Base-by-base conservation (phyloP, 2,329 filamentous ascomycete genomes). In the Pochonia chlamydosporia region DNA sequence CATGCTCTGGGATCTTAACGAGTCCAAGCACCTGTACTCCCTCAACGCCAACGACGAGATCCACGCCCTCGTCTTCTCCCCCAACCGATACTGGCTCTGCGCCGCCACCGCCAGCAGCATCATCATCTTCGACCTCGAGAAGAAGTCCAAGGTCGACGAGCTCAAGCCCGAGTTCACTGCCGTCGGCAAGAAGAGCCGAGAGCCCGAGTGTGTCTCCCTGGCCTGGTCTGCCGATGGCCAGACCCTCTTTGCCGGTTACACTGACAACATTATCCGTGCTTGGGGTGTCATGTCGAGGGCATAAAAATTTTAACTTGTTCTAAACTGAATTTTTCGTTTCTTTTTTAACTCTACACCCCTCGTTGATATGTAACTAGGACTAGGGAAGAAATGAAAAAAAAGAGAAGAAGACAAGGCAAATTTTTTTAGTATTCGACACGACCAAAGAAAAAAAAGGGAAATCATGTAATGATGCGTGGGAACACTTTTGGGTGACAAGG, bases 71-170 rank as follows among this genome's bases (percentile, higher is more conserved):
- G 93, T 97, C 75, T 99, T 99, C 89, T 97, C 93, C 58, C 93
- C 93, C 70, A 99, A 99, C 89, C 87, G 93, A 75, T 99, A 99
- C 89, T 99, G 93, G 93, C 86, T 99, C 63, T 99, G 93, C 84
- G 93, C 93, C 70, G 93, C 93, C 71, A 99, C 93, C 57, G 82
- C 89, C 70, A 89, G 83, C 78, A 90, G 84, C 83, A 97, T 99
- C 84, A 96, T 96, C 84, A 97, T 99, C 83, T 99, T 99, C 79
- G 93, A 99, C 70, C 85, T 99, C 63, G 93, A 99, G 89, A 99
- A 99, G 91, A 99, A 99, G 91, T 95, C 86, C 87, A 97, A 96
- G 87, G 92, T 97, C 69, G 92, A 97, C 67, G 93, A 97, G 85
- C 85, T 99, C 74, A 96, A 95, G 87, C 92, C 92, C 62, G 93